Evolutionary conservation across 139 green algal genomes (phyloP).

Genomic region (Nannochloris sp.): DNA sequence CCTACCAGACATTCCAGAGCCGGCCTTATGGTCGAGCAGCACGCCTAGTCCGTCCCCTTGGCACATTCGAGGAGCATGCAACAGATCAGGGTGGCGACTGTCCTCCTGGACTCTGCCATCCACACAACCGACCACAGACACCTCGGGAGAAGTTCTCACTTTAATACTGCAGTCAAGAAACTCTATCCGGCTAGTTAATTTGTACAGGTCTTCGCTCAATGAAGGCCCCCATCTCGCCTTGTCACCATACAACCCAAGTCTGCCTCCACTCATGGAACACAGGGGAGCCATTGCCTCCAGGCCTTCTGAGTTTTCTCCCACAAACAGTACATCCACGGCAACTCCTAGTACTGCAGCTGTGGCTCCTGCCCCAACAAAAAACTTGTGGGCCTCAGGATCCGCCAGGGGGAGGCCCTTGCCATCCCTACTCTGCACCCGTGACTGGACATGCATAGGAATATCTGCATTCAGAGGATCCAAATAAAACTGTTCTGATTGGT

Average conservation of each 20-base stretch:
- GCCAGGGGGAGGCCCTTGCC: neutral
- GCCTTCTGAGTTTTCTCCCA: neutral
- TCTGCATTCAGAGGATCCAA: neutral
- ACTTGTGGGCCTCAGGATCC: neutral
- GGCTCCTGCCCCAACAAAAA: neutral
- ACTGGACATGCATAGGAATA: neutral
- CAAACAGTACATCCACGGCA: neutral
- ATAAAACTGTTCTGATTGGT: neutral
- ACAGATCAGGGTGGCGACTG: neutral
- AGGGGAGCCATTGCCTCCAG: neutral
- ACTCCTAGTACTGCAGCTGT: neutral
- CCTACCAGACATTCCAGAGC: neutral
- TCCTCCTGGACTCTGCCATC: neutral
- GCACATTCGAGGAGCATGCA: neutral
- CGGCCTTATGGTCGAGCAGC: neutral
- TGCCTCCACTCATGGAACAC: neutral
- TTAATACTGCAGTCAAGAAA: neutral
- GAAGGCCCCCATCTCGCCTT: neutral
- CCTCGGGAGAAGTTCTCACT: neutral
- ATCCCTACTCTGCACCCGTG: no score
- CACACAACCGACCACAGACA: neutral
- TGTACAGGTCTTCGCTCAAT: neutral
- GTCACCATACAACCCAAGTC: neutral
- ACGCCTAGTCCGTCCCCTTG: neutral
- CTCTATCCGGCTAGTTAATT: neutral